These are phyloP conservation scores for Persicaria tinctoria DNA, from an alignment of 148 eudicot genomes.

Conservation along the genomic window DNA sequence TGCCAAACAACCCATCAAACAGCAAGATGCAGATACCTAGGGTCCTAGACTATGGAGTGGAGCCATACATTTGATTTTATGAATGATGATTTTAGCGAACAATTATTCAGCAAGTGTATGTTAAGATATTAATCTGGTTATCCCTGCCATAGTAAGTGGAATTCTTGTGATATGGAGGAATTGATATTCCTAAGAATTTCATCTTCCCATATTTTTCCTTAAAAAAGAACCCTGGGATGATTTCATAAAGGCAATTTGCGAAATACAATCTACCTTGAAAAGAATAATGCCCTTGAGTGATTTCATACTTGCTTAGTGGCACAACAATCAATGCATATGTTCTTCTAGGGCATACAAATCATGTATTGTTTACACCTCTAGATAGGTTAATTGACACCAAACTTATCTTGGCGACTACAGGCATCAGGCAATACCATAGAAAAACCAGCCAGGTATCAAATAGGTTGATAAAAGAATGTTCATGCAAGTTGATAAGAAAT, in stretches of 20 bases:
- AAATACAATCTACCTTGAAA: too few relatives aligned
- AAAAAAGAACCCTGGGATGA: too few relatives aligned
- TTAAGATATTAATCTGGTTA: background rate
- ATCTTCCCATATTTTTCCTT: too few relatives aligned
- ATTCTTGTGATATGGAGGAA: too few relatives aligned
- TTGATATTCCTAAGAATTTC: too few relatives aligned
- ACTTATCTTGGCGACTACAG: background rate
- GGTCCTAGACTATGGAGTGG: background rate
- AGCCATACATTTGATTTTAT: background rate
- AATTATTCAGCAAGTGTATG: background rate
- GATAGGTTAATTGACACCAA: background rate
- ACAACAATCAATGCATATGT: too few relatives aligned
- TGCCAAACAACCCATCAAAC: background rate
- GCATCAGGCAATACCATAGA: background rate
- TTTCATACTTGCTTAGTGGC: too few relatives aligned
- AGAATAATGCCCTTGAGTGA: too few relatives aligned
- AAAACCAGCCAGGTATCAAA: background rate
- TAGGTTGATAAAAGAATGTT: background rate
- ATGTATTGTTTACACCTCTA: background rate
- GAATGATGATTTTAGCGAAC: background rate
- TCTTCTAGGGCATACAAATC: too few relatives aligned
- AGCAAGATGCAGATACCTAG: background rate
- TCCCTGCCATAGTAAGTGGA: too few relatives aligned
- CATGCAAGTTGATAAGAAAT: background rate
- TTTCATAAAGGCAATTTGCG: too few relatives aligned